A percentile compares a stretch with the other conserved stretches of the same genome.
Conservation (phyloP, 2,329 filamentous ascomycete species). For the Sclerotinia subarctica region DNA sequence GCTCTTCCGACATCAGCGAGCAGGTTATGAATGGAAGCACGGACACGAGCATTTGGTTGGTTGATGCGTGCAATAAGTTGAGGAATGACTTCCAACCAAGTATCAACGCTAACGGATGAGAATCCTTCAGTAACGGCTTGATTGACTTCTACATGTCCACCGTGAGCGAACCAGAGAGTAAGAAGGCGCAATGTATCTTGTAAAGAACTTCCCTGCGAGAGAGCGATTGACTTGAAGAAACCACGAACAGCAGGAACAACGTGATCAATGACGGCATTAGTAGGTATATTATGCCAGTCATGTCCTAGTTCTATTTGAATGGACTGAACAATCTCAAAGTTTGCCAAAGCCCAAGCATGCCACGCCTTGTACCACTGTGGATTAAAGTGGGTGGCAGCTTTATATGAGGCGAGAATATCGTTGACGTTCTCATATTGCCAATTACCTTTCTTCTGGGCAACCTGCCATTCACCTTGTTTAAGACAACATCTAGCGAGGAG, state of each 20-base stretch:
- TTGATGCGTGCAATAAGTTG: constrained; percentile 97
- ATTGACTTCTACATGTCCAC: constrained; percentile 84
- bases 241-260: constrained; percentile 92
- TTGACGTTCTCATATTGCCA: constrained; percentile 85
- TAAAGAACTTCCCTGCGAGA: constrained; percentile 87
- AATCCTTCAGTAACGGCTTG: constrained; percentile 86
- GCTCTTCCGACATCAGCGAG: constrained; percentile 89
- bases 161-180: constrained; percentile 95
- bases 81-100: constrained; percentile 97
- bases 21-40: constrained; percentile 87
- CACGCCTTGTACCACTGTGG: constrained; percentile 97
- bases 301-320: constrained; percentile 45
- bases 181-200: constrained; percentile 92
- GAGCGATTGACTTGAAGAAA: constrained; percentile 94
- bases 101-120: constrained; percentile 88
- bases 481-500: constrained; percentile 94
- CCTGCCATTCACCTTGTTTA: constrained; percentile 94
- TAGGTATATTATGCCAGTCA: constrained; percentile 47
- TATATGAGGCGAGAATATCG: constrained; percentile 88
- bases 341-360: constrained; percentile 97
- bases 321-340: constrained; percentile 94
- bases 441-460: constrained; percentile 76
- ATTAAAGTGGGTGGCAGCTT: constrained; percentile 89
- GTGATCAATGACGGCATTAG: constrained; percentile 73
- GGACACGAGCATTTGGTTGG: constrained; percentile 84